A percentile compares a stretch with the other conserved stretches of the same genome.
These are phyloP conservation scores for Wickerhamomyces sp. DNA, from an alignment of 1,139 yeast genomes.

Conservation along the genomic window DNA sequence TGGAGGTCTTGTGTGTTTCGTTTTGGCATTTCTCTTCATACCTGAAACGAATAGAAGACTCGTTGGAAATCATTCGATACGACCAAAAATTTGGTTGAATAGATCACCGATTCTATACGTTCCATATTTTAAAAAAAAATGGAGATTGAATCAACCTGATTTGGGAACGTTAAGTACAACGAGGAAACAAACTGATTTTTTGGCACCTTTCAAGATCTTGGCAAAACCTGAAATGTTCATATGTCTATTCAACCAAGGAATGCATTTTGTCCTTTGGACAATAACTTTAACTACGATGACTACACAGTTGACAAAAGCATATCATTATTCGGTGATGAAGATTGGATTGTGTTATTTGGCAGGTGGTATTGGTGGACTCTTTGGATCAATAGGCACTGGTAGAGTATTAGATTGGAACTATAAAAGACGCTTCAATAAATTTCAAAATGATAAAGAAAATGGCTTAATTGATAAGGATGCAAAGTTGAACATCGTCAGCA, in stretches of 20 bases:
- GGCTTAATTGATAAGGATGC: constrained; percentile 23
- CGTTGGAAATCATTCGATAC: constrained; percentile 62
- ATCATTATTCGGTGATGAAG: constrained; percentile 44
- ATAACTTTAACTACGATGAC: constrained; percentile 62
- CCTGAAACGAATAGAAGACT: constrained; percentile 71
- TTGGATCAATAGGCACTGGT: constrained; percentile 47
- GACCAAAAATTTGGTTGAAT: constrained; percentile 37
- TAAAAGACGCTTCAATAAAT: constrained; percentile 24
- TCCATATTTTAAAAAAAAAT: constrained; percentile 19
- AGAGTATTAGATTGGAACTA: constrained; percentile 42
- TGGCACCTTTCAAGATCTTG: constrained; percentile 31
- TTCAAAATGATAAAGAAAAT: constrained; percentile 19
- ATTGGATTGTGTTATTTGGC: constrained; percentile 63
- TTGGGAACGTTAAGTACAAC: not conserved
- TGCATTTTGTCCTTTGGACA: constrained; percentile 65
- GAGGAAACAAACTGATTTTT: not conserved
- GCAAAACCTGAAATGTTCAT: constrained; percentile 30
- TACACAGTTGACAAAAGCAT: constrained; percentile 41
- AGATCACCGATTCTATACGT: constrained; percentile 37
- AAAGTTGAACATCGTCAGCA: constrained; percentile 39
- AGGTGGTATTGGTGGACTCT: constrained; percentile 54
- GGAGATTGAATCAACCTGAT: constrained; percentile 7
- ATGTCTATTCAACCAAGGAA: constrained; percentile 46
- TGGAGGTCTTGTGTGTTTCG: constrained; percentile 41
- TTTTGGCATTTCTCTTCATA: constrained; percentile 36